A percentile compares a stretch with the other conserved stretches of the same genome.
Conservation (phyloP, 352 stramenopile genomes). For the Pythium rishiriense region DNA sequence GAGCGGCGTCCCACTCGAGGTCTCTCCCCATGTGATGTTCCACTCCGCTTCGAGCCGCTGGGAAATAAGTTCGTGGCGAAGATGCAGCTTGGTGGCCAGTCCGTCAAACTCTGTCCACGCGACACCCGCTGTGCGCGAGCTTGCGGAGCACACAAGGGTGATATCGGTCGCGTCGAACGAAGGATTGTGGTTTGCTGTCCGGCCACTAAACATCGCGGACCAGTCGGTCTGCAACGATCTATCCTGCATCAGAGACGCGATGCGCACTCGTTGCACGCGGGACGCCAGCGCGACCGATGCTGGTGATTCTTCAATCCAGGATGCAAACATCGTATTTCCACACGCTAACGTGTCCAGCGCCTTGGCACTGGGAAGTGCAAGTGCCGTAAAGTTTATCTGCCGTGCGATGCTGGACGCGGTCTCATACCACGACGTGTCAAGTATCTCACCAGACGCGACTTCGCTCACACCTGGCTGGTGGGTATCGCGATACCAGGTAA, state of each 20-base stretch:
- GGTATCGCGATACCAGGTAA: conserved; percentile 65
- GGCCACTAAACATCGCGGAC: conserved; percentile 8
- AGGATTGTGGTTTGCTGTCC: conserved; percentile 53
- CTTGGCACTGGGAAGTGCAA: conserved; percentile 12
- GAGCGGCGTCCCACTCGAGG: conserved; percentile 35
- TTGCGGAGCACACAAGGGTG: conserved; percentile 41
- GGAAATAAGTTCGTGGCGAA: conserved; percentile 41
- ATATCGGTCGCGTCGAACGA: conserved; percentile 41
- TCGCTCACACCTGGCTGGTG: conserved; percentile 39
- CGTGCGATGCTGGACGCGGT: conserved; percentile 31
- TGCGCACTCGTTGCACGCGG: conserved; percentile 9
- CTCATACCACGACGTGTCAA: conserved; percentile 46
- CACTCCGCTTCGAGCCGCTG: conserved; percentile 14
- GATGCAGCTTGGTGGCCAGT: conserved; percentile 59
- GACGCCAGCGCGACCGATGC: conserved; percentile 1
- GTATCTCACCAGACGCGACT: conserved; percentile 45
- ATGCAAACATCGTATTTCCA: conserved; percentile 41
- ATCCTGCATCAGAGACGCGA: conserved; percentile 13
- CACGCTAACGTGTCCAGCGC: conserved; percentile 35
- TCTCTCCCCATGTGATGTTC: conserved; percentile 39
- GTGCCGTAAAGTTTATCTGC: background rate
- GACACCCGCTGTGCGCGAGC: conserved; percentile 30
- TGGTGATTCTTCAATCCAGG: conserved; percentile 42
- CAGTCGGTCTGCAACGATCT: background rate
- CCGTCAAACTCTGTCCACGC: conserved; percentile 80